These are phyloP conservation scores for Rhodosporidiobolus odoratus DNA, from an alignment of 768 basidiomycete genomes.

Conservation along the genomic window DNA sequence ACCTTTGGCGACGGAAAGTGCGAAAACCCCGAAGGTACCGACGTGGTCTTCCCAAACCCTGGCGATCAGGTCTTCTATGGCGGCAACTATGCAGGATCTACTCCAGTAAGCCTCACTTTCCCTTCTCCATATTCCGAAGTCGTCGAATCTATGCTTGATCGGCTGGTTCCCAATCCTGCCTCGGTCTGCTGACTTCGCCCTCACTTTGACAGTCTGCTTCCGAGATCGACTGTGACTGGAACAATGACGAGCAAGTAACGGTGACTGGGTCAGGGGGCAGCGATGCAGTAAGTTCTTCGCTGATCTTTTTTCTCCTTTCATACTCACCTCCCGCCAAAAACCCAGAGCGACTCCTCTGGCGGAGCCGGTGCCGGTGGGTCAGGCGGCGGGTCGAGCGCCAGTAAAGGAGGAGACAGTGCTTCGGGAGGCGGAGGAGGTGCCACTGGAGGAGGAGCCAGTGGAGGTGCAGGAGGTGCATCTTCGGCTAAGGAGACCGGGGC, in stretches of 20 bases:
- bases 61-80: slow-evolving; percentile 27
- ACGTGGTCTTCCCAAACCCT: slow-evolving; percentile 15
- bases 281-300: neutral
- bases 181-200: neutral
- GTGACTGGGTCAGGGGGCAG: slow-evolving; percentile 4
- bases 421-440: neutral
- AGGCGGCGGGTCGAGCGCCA: too few species aligned
- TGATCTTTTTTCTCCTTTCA: neutral
- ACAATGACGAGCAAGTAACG: slow-evolving; percentile 8
- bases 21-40: neutral
- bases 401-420: too few species aligned
- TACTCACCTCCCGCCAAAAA: neutral
- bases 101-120: neutral
- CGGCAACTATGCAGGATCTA: neutral
- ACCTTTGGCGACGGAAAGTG: slow-evolving; percentile 16
- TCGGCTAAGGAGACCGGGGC: neutral
- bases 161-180: too few species aligned
- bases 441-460: neutral
- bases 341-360: neutral
- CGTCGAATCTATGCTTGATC: too few species aligned
- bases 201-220: too few species aligned
- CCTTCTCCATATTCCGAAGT: neutral
- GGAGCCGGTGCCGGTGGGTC: too few species aligned
- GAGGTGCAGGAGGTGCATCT: neutral
- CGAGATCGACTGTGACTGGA: neutral